phyloP scores from a whole-genome alignment of 208 protist genomes.

The Acanthamoeba culbertsoni region DNA sequence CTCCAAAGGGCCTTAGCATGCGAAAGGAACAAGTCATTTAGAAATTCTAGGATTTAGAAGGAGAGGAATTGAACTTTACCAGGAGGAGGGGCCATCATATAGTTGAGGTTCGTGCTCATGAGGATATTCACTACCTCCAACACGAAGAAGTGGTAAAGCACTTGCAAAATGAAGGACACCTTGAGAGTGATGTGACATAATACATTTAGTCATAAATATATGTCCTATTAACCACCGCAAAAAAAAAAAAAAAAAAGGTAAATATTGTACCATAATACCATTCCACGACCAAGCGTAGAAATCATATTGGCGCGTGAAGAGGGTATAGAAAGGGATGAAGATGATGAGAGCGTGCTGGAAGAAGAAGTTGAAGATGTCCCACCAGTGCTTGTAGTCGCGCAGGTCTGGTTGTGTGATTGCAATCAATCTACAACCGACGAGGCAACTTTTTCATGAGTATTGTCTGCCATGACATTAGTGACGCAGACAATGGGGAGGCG shows the following conservation, averaged over 20 bases:
- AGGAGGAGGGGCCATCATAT: conserved; percentile 15
- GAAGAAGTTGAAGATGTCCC: neutral
- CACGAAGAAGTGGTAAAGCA: conserved; percentile 9
- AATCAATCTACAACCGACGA: neutral
- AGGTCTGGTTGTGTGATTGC: neutral
- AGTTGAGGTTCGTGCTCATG: neutral
- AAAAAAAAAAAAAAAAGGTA: neutral
- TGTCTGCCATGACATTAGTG: too few relatives aligned
- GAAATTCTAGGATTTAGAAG: neutral
- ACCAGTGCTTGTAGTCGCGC: conserved; percentile 30
- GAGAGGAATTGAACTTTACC: neutral
- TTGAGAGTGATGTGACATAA: neutral
- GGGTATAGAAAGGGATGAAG: conserved; percentile 16
- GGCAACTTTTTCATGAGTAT: neutral
- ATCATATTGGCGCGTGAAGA: conserved; percentile 8
- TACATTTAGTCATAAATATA: neutral
- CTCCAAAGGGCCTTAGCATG: neutral
- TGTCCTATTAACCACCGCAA: neutral
- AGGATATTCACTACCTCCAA: neutral
- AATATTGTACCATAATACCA: neutral
- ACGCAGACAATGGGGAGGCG: too few relatives aligned
- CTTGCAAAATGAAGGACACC: neutral
- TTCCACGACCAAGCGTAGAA: neutral
- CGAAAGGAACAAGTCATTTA: neutral
- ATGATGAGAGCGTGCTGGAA: conserved; percentile 35